These are phyloP conservation scores for Bertia moriformis DNA, from an alignment of 2,329 filamentous ascomycete genomes.

Conservation along the genomic window DNA sequence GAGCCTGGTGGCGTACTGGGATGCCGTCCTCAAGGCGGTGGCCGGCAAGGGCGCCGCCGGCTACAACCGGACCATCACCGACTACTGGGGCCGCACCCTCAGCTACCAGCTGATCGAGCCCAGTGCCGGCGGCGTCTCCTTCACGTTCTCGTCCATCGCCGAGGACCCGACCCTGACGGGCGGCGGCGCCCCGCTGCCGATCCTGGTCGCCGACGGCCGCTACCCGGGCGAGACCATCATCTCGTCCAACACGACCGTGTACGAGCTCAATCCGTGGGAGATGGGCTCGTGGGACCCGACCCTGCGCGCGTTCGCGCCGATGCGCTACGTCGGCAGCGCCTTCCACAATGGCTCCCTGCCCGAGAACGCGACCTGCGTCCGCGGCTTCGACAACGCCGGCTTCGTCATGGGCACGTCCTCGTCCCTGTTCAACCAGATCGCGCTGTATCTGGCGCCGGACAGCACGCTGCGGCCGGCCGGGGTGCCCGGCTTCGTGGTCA, in stretches of 20 bases:
- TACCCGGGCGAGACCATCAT: slow-evolving; percentile 26
- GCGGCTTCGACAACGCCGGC: slow-evolving; percentile 25
- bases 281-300: slow-evolving; percentile 49
- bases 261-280: slow-evolving; percentile 53
- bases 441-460: slow-evolving; percentile 8
- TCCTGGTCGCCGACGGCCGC: slow-evolving; percentile 32
- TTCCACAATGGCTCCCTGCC: slow-evolving; percentile 30
- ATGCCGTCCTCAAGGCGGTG: slow-evolving; percentile 40
- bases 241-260: slow-evolving; percentile 41
- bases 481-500: slow-evolving; percentile 7
- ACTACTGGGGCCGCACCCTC: slow-evolving; percentile 81
- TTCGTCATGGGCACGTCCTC: slow-evolving; percentile 23
- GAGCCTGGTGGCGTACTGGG: slow-evolving; percentile 41
- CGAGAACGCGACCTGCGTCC: slow-evolving; percentile 12
- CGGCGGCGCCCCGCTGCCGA: slow-evolving; percentile 29
- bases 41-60: slow-evolving; percentile 45
- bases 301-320: slow-evolving; percentile 42
- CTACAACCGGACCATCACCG: slow-evolving; percentile 62
- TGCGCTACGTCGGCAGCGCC: slow-evolving; percentile 42
- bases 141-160: slow-evolving; percentile 24
- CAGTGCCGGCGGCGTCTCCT: slow-evolving; percentile 24
- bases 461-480: slow-evolving; percentile 5
- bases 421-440: slow-evolving; percentile 19
- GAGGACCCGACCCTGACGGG: slow-evolving; percentile 16
- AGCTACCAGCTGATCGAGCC: slow-evolving; percentile 74